Evolutionary conservation across 441 rosid species (phyloP).

Genomic region (Populus tomentosa): DNA sequence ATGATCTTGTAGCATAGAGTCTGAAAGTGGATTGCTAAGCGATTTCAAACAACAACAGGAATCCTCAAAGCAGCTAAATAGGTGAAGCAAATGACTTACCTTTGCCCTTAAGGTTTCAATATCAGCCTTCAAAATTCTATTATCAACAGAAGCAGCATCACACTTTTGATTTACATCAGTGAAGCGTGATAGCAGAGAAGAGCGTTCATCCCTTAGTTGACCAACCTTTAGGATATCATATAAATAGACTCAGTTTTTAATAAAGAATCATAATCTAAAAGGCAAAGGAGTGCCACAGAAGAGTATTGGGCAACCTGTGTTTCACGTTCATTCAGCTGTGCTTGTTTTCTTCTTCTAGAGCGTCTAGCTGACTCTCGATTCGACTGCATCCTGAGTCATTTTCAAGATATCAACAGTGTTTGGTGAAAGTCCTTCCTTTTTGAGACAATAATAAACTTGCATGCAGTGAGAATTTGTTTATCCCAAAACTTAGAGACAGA

Average conservation of each 20-base stretch:
- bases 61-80: background rate
- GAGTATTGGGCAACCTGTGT: constrained; percentile 52
- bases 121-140: constrained; percentile 91
- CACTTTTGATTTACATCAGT: constrained; percentile 72
- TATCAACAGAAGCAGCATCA: constrained; percentile 76
- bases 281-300: constrained; percentile 2
- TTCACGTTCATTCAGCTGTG: constrained; percentile 84
- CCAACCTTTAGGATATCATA: constrained; percentile 50
- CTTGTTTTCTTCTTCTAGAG: constrained; percentile 89
- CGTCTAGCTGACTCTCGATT: constrained; percentile 99
- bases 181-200: constrained; percentile 61
- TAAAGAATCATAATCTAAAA: background rate
- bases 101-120: constrained; percentile 90
- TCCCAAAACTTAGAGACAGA: background rate
- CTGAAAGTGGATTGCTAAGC: background rate
- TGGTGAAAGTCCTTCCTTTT: background rate
- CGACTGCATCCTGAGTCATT: constrained; percentile 70
- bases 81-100: constrained; percentile 35
- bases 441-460: constrained; percentile 4
- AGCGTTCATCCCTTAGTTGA: constrained; percentile 75
- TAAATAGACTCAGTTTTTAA: background rate
- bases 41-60: background rate
- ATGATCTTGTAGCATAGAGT: background rate
- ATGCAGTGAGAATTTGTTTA: constrained; percentile 7
- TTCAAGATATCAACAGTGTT: constrained; percentile 10